A percentile compares a stretch with the other conserved stretches of the same genome.
Conservation (phyloP, 768 basidiomycete species). For the Butyriboletus loyo region DNA sequence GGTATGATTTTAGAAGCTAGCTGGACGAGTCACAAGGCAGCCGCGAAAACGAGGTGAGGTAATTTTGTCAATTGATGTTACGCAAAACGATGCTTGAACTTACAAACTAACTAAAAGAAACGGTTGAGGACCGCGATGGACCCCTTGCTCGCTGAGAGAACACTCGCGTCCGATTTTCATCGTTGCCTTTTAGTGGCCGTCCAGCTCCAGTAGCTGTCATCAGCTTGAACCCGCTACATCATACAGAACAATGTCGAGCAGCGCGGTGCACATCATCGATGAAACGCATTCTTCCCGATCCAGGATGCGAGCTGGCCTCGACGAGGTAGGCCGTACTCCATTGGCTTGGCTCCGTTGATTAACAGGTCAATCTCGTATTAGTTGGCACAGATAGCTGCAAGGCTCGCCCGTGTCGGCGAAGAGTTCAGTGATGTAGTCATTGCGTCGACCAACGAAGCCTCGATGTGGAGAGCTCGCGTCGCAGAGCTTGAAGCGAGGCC, state of each 20-base stretch:
- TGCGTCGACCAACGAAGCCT: conserved; percentile 23
- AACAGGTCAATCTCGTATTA: conserved; percentile 1
- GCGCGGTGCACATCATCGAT: not conserved
- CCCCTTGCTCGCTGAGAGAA: not conserved
- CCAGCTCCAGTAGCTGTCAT: not conserved
- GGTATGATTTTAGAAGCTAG: conserved; percentile 10
- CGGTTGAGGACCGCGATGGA: conserved; percentile 6
- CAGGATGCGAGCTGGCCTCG: conserved; percentile 22
- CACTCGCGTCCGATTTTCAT: not conserved
- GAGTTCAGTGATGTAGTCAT: conserved; percentile 26
- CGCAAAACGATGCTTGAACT: conserved; percentile 6
- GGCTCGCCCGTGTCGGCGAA: conserved; percentile 28
- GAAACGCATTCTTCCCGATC: conserved; percentile 15
- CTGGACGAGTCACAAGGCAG: conserved; percentile 1
- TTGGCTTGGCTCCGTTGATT: not conserved
- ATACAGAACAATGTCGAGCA: conserved; percentile 4
- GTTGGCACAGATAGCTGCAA: conserved; percentile 27
- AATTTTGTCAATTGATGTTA: conserved; percentile 19
- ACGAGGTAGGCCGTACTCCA: conserved; percentile 21
- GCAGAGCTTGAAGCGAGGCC: conserved; percentile 37
- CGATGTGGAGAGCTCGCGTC: conserved; percentile 26
- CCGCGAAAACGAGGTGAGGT: conserved; percentile 12
- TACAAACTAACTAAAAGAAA: conserved; percentile 11
- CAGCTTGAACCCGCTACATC: not conserved
- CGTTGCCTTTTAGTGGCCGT: conserved; percentile 1